These are phyloP conservation scores for Phylloporus sp. DNA, from an alignment of 768 basidiomycete species.

Conservation along the genomic window DNA sequence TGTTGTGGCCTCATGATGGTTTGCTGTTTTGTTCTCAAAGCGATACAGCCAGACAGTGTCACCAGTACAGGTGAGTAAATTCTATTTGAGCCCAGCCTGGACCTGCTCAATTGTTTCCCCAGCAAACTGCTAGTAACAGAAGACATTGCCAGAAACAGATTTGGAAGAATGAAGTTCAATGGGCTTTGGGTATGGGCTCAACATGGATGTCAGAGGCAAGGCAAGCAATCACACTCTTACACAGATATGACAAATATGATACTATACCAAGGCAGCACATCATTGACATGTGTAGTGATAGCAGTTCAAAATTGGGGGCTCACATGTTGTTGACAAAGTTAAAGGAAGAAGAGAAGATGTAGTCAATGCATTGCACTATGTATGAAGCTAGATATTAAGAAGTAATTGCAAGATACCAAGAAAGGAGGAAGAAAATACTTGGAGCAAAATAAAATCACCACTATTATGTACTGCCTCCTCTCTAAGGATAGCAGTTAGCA, in stretches of 20 bases:
- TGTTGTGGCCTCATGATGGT: not conserved
- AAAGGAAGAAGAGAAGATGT: not conserved
- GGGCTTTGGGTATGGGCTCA: not conserved
- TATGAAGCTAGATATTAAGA: not conserved
- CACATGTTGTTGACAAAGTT: not conserved
- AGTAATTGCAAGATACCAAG: not conserved
- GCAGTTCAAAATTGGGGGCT: not conserved
- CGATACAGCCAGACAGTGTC: not conserved
- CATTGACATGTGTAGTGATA: not conserved
- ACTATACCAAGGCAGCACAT: not conserved
- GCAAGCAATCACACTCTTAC: not conserved
- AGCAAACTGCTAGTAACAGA: no score
- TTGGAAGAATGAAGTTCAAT: not conserved
- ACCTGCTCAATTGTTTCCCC: no score
- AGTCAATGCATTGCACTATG: not conserved
- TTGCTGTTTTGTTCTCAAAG: not conserved
- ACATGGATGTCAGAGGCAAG: slow-evolving; percentile 1
- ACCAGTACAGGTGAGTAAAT: not conserved
- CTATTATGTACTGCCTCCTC: no score
- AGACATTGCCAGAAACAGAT: not conserved
- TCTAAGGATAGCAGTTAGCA: not conserved
- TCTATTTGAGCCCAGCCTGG: no score
- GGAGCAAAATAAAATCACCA: not conserved
- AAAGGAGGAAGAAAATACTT: not conserved
- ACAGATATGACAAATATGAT: not conserved